These are phyloP conservation scores for Stachybotrys chartarum DNA, from an alignment of 2,329 filamentous ascomycete genomes.

Conservation along the genomic window DNA sequence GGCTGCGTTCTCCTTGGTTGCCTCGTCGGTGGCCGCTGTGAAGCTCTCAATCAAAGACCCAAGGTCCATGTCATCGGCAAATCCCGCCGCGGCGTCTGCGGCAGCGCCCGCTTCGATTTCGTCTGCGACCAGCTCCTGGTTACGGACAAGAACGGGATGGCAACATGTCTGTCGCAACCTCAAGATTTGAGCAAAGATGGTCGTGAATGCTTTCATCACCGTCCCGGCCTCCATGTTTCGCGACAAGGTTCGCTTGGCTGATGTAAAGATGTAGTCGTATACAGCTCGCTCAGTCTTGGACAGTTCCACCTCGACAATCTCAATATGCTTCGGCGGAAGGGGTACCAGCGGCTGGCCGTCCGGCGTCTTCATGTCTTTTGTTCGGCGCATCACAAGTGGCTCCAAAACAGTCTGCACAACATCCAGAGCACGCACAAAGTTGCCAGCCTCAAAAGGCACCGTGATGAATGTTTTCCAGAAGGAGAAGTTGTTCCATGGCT, in stretches of 20 bases:
- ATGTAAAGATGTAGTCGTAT: conserved; percentile 82
- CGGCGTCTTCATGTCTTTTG: conserved; percentile 97
- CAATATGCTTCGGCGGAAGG: conserved; percentile 70
- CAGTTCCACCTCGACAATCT: conserved; percentile 83
- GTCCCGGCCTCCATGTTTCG: conserved; percentile 87
- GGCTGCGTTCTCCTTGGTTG: conserved; percentile 48
- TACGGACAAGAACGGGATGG: conserved; percentile 82
- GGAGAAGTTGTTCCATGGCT: conserved; percentile 98
- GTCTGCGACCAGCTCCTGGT: conserved; percentile 76
- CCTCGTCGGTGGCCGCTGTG: conserved; percentile 58
- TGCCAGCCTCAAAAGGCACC: conserved; percentile 89
- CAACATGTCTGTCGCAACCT: conserved; percentile 91
- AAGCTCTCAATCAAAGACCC: conserved; percentile 80
- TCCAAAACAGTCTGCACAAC: conserved; percentile 96
- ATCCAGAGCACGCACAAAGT: conserved; percentile 87
- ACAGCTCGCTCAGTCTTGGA: conserved; percentile 81
- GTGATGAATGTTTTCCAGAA: conserved; percentile 99
- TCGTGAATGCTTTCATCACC: conserved; percentile 90
- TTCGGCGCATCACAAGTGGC: conserved; percentile 87
- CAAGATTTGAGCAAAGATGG: conserved; percentile 93
- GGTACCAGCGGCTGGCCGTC: conserved; percentile 69
- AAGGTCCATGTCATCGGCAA: conserved; percentile 95
- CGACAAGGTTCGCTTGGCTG: conserved; percentile 77
- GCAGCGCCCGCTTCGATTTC: conserved; percentile 72
- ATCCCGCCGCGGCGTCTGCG: conserved; percentile 69